A percentile compares a stretch with the other conserved stretches of the same genome.
Evolutionary conservation across 2,329 filamentous ascomycete genomes (phyloP).

Genomic region (Daldinia eschscholtzii): DNA sequence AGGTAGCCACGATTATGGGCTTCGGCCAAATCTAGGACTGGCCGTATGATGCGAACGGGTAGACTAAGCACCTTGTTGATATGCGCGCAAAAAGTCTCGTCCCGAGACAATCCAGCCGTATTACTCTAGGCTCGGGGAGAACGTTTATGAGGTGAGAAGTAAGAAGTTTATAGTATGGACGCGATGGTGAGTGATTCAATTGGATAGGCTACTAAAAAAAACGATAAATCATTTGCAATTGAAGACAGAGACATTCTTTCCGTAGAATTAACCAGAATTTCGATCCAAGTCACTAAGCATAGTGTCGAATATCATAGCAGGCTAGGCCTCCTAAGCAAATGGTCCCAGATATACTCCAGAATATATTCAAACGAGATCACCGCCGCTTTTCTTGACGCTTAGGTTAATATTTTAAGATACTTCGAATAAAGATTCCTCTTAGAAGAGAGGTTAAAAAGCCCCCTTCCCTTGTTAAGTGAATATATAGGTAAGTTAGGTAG

Average conservation of each 20-base stretch:
- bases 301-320: too few relatives aligned
- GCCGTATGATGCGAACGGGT: not conserved
- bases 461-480: too few relatives aligned
- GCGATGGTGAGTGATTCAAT: not conserved
- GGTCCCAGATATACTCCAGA: too few relatives aligned
- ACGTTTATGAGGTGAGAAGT: not conserved
- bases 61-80: not conserved
- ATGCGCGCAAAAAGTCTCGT: not conserved
- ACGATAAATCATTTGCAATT: too few relatives aligned
- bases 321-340: too few relatives aligned
- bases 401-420: too few relatives aligned
- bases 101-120: not conserved
- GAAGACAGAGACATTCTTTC: not conserved
- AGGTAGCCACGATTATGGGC: not conserved
- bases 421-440: too few relatives aligned
- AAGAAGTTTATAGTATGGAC: not conserved
- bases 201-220: not conserved
- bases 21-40: not conserved
- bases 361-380: too few relatives aligned
- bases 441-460: too few relatives aligned
- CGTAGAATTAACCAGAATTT: not conserved
- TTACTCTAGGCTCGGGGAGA: not conserved
- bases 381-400: too few relatives aligned
- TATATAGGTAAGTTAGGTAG: too few relatives aligned
- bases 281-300: too few relatives aligned